phyloP scores from a whole-genome alignment of 176 grass and related monocot genomes.

The Ensete ventricosum region DNA sequence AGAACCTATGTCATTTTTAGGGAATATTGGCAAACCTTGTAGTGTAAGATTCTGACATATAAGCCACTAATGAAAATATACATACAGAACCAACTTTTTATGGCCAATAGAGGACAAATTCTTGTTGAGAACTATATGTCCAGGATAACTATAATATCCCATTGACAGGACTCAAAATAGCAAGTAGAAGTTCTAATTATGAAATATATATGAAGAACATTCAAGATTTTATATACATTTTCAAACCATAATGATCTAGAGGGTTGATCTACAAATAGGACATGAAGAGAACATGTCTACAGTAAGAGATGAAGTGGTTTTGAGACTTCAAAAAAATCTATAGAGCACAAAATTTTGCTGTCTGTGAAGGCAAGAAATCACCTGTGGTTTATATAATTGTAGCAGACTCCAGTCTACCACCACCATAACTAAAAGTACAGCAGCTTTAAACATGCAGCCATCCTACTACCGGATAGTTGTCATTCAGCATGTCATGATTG shows the following conservation, averaged over 20 bases:
- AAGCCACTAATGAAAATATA: too few species aligned
- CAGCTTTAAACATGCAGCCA: not conserved
- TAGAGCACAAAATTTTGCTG: not conserved
- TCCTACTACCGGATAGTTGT: not conserved
- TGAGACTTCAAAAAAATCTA: not conserved
- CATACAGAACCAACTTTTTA: too few species aligned
- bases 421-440: not conserved
- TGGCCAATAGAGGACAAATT: too few species aligned
- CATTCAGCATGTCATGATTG: conserved; percentile 1
- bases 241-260: not conserved
- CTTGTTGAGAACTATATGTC: too few species aligned
- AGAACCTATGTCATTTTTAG: too few species aligned
- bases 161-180: too few species aligned
- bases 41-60: too few species aligned
- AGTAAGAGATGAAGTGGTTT: not conserved
- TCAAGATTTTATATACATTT: too few species aligned
- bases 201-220: too few species aligned
- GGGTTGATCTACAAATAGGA: not conserved
- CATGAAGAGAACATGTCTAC: not conserved
- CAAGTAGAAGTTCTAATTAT: too few species aligned
- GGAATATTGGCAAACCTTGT: too few species aligned
- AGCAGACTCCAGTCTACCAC: not conserved
- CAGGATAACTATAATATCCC: too few species aligned
- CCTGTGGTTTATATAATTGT: not conserved
- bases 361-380: not conserved